Percentiles rank a stretch among this genome's conserved stretches.
These are phyloP conservation scores for Naganishia liquefaciens DNA, from an alignment of 1,284 basidiomycete genomes.

Conservation along the genomic window DNA sequence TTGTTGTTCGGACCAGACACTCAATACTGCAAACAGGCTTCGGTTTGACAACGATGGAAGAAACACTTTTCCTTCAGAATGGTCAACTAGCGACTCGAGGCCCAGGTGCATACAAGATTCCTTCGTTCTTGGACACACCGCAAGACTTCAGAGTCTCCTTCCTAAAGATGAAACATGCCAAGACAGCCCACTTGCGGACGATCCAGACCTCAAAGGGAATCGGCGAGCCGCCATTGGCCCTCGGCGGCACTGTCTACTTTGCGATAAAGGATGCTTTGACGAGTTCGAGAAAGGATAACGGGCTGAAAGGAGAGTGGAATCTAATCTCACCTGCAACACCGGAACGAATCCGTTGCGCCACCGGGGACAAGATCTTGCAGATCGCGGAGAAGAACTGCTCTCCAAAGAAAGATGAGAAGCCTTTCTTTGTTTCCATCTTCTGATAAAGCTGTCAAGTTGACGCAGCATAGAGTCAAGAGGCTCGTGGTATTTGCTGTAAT, in stretches of 20 bases:
- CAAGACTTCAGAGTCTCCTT: conserved; percentile 48
- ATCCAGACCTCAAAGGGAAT: conserved; percentile 35
- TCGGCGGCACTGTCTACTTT: conserved; percentile 46
- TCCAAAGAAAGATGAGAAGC: conserved; percentile 44
- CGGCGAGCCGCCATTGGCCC: conserved; percentile 50
- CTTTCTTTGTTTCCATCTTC: conserved; percentile 46
- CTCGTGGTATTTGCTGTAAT: no score
- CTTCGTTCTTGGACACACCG: conserved; percentile 49
- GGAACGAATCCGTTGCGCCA: conserved; percentile 48
- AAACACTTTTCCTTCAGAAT: conserved; percentile 46
- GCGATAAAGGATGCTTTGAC: conserved; percentile 48
- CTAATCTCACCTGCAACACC: conserved; percentile 48
- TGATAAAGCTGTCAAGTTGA: conserved; percentile 5
- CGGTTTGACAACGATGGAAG: conserved; percentile 47
- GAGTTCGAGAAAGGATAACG: conserved; percentile 42
- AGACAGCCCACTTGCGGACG: conserved; percentile 32
- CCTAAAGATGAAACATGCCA: conserved; percentile 40
- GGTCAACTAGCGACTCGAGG: conserved; percentile 47
- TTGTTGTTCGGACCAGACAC: conserved; percentile 14
- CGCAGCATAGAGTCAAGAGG: no score
- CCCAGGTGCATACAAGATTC: conserved; percentile 50
- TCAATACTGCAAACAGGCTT: conserved; percentile 37
- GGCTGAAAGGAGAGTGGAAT: conserved; percentile 37
- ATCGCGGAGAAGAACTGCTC: conserved; percentile 37
- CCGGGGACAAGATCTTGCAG: conserved; percentile 41